Evolutionary conservation across 2,329 filamentous ascomycete genomes (phyloP), one percentile per base, ranked within the genome.

Genomic region (Purpureocillium takamizusanense): DNA sequence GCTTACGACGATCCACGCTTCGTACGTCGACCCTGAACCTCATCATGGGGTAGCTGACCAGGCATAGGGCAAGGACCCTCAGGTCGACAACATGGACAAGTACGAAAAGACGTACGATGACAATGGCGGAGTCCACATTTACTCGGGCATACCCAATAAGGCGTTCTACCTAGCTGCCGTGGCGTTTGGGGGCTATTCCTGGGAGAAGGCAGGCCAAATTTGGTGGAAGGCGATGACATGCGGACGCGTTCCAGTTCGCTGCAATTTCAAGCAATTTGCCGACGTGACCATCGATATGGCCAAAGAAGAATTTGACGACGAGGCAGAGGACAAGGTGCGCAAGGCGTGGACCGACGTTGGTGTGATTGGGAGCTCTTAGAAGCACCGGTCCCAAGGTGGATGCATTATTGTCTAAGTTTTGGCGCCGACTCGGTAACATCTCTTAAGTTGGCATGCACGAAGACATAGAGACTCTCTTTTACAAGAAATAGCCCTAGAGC

Each of bases 101-200:
- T 72, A 63, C 51, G 53, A 55, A 33, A 46, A 47, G 1, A 66
- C 55, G 3, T 52, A 41, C 4, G 60, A 67, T 7, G 72, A 75
- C 50, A 67, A 70, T 33, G 69, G 69, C 7, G 74, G 73, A 25
- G 71, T 76, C 3, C 72, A 77, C 51, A 55, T 71, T 35, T 73
- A 66, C 53, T 75, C 70, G 6, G 73, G 73, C 6, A 76, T 78
- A 33, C 73, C 72, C 3, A 78, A 77, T 56, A 63, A 65, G 43
- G 73, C 72, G 3, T 78, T 78, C 45, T 73, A 73, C 46, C 62
- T 72, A 9, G 62, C 56, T 10, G 55, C 69, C 2, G 52, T 59
- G 4, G 61, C 56, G 2, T 65, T 76, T 45, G 72, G 70, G 12
- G 72, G 73, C 5, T 70, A 65, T 49, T 66, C 67, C 4, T 77